Base-by-base conservation (phyloP, 2,329 filamentous ascomycete genomes). In the Chaetomium globosum region DNA sequence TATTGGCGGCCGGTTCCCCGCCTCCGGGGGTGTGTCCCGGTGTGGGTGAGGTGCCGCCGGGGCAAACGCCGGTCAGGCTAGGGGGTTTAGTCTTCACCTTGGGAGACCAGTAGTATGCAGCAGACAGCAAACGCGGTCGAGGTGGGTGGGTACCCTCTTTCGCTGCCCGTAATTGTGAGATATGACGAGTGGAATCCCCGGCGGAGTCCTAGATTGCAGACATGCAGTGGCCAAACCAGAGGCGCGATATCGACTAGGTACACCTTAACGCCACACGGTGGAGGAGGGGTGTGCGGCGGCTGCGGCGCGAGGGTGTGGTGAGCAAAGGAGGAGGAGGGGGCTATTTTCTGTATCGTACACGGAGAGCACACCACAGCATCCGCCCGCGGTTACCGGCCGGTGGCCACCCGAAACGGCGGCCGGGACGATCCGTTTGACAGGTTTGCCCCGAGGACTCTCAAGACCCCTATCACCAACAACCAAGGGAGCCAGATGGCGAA, bases 211-310 rank as follows among this genome's bases (percentile, higher is more conserved):
- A 19, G 8, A 36, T 52, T 16, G n/a, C n/a, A 43, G 39, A n/a
- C 39, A n/a, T 7, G 39, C 46, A 28, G 28, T 28, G 26, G 59
- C 49, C 21, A 48, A 19, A 28, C n/a, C n/a, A 36, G n/a, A 63
- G 23, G 8, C 28, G 53, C 43, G 46, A 16, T 57, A 63, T 21
- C 30, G 39, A 52, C 19, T 30, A 26, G 53, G 28, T 13, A 51
- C 33, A 23, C 48, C 55, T 59, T 63, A 16, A 52, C 26, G 30
- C 43, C 52, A 43, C 39, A 21, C 8, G 23, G n/a, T 57, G 57
- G 39, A 33, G 57, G 57, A 33, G 57, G 63, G 57, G 63, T 55
- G 63, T 23, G 30, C 23, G 21, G 56, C 49, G 57, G 52, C 39
- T 36, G 23, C 31, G 10, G 30, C 4, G 13, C 19, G 52, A 65